Evolutionary conservation across 768 basidiomycete genomes (phyloP).

Genomic region (Lactarius sp.): DNA sequence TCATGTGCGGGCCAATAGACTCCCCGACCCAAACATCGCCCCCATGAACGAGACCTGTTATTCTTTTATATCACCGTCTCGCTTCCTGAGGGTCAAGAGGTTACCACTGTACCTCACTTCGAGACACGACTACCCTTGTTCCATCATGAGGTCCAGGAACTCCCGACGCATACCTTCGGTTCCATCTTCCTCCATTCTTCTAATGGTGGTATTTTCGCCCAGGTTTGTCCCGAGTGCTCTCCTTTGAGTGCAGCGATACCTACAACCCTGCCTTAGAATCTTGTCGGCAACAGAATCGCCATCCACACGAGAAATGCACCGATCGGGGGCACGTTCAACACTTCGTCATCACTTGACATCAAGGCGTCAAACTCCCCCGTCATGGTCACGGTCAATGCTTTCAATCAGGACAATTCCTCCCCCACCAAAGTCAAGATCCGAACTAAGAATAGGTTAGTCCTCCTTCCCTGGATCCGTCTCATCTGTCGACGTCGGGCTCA

Average conservation of each 20-base stretch:
- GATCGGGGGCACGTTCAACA: slow-evolving; percentile 18
- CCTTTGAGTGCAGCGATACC: not conserved
- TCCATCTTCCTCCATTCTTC: not conserved
- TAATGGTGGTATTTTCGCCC: not conserved
- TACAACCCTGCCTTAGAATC: not conserved
- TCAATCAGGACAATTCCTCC: not conserved
- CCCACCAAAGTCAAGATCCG: slow-evolving; percentile 5
- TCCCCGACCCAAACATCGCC: not conserved
- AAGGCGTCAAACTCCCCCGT: slow-evolving; percentile 14
- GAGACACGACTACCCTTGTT: slow-evolving; percentile 16
- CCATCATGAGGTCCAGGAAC: not conserved
- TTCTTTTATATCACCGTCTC: slow-evolving; percentile 17
- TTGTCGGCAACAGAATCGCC: slow-evolving; percentile 7
- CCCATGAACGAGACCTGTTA: not conserved
- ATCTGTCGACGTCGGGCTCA: not conserved
- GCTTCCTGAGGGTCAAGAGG: slow-evolving; percentile 9
- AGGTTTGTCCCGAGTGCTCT: not conserved
- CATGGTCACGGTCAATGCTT: slow-evolving; percentile 12
- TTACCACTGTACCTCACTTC: slow-evolving; percentile 8
- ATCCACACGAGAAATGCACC: slow-evolving; percentile 8
- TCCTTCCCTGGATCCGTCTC: not conserved
- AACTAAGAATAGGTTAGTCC: slow-evolving; percentile 17
- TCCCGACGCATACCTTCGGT: slow-evolving; percentile 15
- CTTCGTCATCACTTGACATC: not conserved
- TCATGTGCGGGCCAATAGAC: slow-evolving; percentile 11